Percentiles rank a stretch among this genome's conserved stretches.
phyloP scores from a whole-genome alignment of 768 basidiomycete species.

The Strobilomyces dryophilus region DNA sequence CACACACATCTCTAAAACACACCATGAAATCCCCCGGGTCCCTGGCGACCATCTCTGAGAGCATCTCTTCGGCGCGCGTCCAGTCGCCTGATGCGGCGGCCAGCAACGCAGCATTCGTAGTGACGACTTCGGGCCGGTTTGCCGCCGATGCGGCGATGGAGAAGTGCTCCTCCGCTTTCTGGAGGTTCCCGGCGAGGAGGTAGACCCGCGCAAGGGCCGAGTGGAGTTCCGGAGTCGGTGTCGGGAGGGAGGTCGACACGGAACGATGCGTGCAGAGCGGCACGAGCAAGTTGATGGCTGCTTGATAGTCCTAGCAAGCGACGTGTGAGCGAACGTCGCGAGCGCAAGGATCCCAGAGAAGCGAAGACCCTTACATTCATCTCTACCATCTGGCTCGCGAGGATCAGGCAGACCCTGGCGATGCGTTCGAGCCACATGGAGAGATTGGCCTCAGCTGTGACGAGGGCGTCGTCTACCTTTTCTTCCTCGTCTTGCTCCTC shows the following conservation, averaged over 20 bases:
- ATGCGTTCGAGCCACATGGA: slow-evolving; percentile 85
- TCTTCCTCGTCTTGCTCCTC: neutral
- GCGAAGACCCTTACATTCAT: slow-evolving; percentile 58
- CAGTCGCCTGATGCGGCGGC: slow-evolving; percentile 71
- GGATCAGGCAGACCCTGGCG: slow-evolving; percentile 68
- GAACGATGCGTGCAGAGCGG: slow-evolving; percentile 52
- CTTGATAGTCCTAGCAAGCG: slow-evolving; percentile 54
- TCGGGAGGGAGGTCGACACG: slow-evolving; percentile 9
- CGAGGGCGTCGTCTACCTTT: slow-evolving; percentile 16
- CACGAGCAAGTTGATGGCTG: slow-evolving; percentile 63
- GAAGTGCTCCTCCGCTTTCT: slow-evolving; percentile 57
- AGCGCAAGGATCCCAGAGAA: neutral
- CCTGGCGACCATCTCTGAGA: slow-evolving; percentile 42
- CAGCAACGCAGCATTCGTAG: slow-evolving; percentile 65
- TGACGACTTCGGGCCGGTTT: slow-evolving; percentile 42
- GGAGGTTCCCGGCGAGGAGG: slow-evolving; percentile 66
- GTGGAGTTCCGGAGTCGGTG: slow-evolving; percentile 50
- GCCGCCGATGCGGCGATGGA: slow-evolving; percentile 36
- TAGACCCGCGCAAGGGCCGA: slow-evolving; percentile 73
- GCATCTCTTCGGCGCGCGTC: slow-evolving; percentile 43
- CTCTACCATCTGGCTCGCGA: slow-evolving; percentile 79
- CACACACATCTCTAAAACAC: neutral
- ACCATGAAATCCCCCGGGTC: slow-evolving; percentile 63
- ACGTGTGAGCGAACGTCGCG: neutral
- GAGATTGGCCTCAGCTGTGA: slow-evolving; percentile 31